phyloP scores from a whole-genome alignment of 208 protist genomes.

The Blastocrithidia nonstop region DNA sequence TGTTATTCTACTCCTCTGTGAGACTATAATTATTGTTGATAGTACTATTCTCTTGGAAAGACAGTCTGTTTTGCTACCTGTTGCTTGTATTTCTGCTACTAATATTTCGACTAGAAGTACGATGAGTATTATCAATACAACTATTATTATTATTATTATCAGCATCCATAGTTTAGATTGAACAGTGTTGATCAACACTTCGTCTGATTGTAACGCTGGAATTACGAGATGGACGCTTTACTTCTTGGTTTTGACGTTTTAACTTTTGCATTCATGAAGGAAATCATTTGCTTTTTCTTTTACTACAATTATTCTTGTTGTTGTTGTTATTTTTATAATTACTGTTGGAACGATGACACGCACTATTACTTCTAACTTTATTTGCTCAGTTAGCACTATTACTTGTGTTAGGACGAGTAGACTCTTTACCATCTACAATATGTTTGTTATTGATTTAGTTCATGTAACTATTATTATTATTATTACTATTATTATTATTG shows the following conservation, averaged over 20 bases:
- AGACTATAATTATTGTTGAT: constrained; percentile 21
- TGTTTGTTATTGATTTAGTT: too few species aligned
- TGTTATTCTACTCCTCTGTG: constrained; percentile 31
- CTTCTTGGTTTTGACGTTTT: not conserved
- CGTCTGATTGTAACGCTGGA: not conserved
- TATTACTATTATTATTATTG: too few species aligned
- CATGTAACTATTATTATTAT: too few species aligned
- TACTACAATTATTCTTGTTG: too few species aligned
- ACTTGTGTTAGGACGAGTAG: too few species aligned
- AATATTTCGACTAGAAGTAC: too few species aligned
- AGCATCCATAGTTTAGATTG: too few species aligned
- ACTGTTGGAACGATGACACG: not conserved
- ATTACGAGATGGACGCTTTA: not conserved
- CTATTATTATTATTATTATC: too few species aligned
- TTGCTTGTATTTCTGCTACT: too few species aligned
- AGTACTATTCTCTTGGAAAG: not conserved
- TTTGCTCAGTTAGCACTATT: too few species aligned
- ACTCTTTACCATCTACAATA: too few species aligned
- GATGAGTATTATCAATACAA: too few species aligned
- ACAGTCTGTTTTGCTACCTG: not conserved
- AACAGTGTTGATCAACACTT: not conserved
- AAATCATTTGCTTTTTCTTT: not conserved
- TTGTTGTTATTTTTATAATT: constrained; percentile 1
- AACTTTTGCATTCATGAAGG: not conserved
- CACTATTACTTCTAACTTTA: not conserved